These are phyloP conservation scores for Rhynchosporium agropyri DNA, from an alignment of 2,329 filamentous ascomycete species.

Conservation along the genomic window DNA sequence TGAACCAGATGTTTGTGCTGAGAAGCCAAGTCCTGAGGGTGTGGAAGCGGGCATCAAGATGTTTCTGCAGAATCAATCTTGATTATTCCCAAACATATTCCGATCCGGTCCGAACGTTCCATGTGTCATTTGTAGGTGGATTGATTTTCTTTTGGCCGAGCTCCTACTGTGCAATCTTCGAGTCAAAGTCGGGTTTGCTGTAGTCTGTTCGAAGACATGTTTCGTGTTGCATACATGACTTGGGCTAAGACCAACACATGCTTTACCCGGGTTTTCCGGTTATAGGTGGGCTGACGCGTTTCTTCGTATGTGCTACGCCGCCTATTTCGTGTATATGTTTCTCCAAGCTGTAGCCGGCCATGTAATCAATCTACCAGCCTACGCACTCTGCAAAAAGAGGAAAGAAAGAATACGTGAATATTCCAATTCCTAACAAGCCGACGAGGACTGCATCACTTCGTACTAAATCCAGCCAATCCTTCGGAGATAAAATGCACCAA, in stretches of 20 bases:
- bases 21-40: constrained; percentile 79
- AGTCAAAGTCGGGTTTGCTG: too few relatives aligned
- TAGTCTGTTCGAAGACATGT: too few relatives aligned
- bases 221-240: too few relatives aligned
- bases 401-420: not conserved
- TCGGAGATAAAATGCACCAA: constrained; percentile 18
- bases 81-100: not conserved
- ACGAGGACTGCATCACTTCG: constrained; percentile 3
- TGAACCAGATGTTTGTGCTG: constrained; percentile 78
- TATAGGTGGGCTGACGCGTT: too few relatives aligned
- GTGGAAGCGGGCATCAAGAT: constrained; percentile 65
- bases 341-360: constrained; percentile 7
- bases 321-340: constrained; percentile 19
- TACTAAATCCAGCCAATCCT: constrained; percentile 23
- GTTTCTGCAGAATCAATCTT: constrained; percentile 17
- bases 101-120: too few relatives aligned
- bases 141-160: too few relatives aligned
- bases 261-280: constrained; percentile 22
- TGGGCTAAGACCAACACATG: not conserved
- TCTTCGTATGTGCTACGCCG: not conserved
- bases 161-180: too few relatives aligned
- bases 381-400: not conserved
- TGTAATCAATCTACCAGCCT: not conserved
- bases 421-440: not conserved
- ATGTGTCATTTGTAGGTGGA: too few relatives aligned